These are phyloP conservation scores for Calendula officinalis DNA, from an alignment of 129 eudicot species.

Conservation along the genomic window DNA sequence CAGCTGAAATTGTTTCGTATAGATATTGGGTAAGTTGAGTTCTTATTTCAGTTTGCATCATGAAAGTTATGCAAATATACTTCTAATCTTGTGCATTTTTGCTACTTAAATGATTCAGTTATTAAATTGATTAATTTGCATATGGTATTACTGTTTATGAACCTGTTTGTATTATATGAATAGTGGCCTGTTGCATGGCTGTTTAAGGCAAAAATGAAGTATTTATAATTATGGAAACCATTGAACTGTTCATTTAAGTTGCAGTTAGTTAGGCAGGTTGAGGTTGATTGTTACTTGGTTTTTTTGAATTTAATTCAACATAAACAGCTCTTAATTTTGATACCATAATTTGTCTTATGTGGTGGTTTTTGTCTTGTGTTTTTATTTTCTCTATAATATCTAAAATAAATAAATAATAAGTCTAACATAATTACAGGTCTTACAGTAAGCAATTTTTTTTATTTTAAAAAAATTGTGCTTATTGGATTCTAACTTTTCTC, in stretches of 20 bases:
- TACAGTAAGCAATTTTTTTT: slow-evolving; percentile 1
- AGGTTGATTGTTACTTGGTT: not conserved
- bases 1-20: slow-evolving; percentile 70
- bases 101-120: slow-evolving; percentile 2
- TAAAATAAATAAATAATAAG: not conserved
- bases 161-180: slow-evolving; percentile 1
- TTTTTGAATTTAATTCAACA: not conserved
- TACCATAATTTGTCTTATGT: not conserved
- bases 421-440: slow-evolving; percentile 5
- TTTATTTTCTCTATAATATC: no score
- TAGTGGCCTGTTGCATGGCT: slow-evolving; percentile 16
- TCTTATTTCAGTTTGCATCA: slow-evolving; percentile 12
- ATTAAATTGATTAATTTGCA: not conserved
- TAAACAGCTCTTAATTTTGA: not conserved
- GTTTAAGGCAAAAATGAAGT: slow-evolving; percentile 11
- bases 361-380: no score
- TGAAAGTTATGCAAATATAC: not conserved
- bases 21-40: slow-evolving; percentile 78
- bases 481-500: slow-evolving; percentile 53
- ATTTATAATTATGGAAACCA: slow-evolving; percentile 14
- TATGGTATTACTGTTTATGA: slow-evolving; percentile 11
- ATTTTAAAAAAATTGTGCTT: slow-evolving; percentile 21
- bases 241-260: slow-evolving; percentile 7
- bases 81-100: not conserved
- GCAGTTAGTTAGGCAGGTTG: not conserved